Evolutionary conservation across 768 basidiomycete genomes (phyloP).

Genomic region (Kwoniella mangroviensis): DNA sequence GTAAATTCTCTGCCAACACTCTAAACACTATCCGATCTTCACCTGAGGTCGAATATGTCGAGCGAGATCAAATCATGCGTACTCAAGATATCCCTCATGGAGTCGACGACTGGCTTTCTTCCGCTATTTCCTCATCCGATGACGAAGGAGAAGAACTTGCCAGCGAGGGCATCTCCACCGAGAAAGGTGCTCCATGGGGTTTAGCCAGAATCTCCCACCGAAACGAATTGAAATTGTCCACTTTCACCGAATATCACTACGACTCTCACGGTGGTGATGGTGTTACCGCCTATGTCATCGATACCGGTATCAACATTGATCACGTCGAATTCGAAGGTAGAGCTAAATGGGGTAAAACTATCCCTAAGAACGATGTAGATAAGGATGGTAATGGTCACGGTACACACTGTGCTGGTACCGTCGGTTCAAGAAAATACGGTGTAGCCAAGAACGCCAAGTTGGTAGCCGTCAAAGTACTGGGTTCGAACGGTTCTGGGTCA

Average conservation of each 20-base stretch:
- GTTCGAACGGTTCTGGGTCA: slow-evolving; percentile 89
- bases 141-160: slow-evolving; percentile 24
- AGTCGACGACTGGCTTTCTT: slow-evolving; percentile 39
- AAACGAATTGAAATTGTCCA: slow-evolving; percentile 71
- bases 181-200: slow-evolving; percentile 66
- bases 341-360: slow-evolving; percentile 82
- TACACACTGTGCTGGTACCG: slow-evolving; percentile 91
- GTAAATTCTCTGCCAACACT: slow-evolving; percentile 71
- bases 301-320: slow-evolving; percentile 71
- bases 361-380: slow-evolving; percentile 81
- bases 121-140: slow-evolving; percentile 15
- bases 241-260: slow-evolving; percentile 82
- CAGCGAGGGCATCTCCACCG: slow-evolving; percentile 33
- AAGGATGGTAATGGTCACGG: slow-evolving; percentile 96
- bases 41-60: slow-evolving; percentile 91
- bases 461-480: slow-evolving; percentile 64
- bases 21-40: slow-evolving; percentile 75
- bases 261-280: slow-evolving; percentile 78
- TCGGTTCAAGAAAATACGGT: slow-evolving; percentile 90
- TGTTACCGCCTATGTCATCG: slow-evolving; percentile 75
- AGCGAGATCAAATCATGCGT: slow-evolving; percentile 90
- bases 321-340: slow-evolving; percentile 83
- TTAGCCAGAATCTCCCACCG: slow-evolving; percentile 94
- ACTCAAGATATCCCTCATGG: slow-evolving; percentile 64
- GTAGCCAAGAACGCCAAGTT: slow-evolving; percentile 88